phyloP scores from a whole-genome alignment of 306 rosid species.

The Ceratonia siliqua region DNA sequence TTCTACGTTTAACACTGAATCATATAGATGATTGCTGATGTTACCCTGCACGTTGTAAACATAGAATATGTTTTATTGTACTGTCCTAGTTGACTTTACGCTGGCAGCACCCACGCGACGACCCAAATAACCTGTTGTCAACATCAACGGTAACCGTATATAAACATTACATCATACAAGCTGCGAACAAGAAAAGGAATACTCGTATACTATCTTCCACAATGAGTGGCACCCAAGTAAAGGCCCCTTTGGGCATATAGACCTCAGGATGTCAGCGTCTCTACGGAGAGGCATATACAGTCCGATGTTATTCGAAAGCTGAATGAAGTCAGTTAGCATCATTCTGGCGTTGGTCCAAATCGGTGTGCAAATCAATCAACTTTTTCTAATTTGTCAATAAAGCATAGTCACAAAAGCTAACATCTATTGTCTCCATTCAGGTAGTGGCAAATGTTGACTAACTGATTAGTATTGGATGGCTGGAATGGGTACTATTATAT shows the following conservation, averaged over 20 bases:
- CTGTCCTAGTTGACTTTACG: neutral
- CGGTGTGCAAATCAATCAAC: constrained; percentile 7
- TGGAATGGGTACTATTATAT: neutral
- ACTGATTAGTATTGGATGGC: neutral
- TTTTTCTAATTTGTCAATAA: constrained; percentile 21
- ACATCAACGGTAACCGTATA: neutral
- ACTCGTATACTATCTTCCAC: neutral
- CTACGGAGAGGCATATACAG: neutral
- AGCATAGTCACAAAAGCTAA: constrained; percentile 4
- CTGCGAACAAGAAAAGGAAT: neutral
- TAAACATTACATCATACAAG: neutral
- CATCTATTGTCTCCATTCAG: neutral
- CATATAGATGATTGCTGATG: neutral
- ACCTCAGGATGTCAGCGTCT: neutral
- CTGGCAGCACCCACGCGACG: neutral
- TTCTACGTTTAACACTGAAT: no score
- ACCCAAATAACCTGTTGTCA: neutral
- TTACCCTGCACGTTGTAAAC: neutral
- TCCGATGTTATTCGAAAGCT: neutral
- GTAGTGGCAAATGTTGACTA: constrained; percentile 4
- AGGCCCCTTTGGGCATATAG: neutral
- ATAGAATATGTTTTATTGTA: neutral
- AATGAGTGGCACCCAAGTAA: constrained; percentile 6
- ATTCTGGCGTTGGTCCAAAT: neutral
- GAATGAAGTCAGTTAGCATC: neutral